Conservation (phyloP, 805 yeast genomes). For the Naumovozyma baii region DNA sequence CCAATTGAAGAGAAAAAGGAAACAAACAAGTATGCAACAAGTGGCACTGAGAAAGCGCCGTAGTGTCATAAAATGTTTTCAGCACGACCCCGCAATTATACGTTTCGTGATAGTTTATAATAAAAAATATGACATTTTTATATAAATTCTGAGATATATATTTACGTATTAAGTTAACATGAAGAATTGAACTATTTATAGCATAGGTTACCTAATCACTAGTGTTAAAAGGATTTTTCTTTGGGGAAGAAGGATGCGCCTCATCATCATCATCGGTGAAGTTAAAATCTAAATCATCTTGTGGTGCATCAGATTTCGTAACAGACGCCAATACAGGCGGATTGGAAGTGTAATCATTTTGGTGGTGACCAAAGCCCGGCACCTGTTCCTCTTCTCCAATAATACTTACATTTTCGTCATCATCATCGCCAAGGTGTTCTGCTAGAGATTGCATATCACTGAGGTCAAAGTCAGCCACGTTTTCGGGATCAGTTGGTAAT, state of each 20-base stretch:
- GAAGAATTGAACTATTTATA: no score
- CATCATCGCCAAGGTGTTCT: slow-evolving; percentile 31
- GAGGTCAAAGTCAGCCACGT: slow-evolving; percentile 56
- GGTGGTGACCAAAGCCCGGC: no score
- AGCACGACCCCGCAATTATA: not conserved
- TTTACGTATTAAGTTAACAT: no score
- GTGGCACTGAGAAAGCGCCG: not conserved
- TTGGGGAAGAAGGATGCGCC: not conserved
- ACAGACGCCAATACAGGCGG: no score
- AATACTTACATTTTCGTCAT: slow-evolving; percentile 20
- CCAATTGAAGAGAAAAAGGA: not conserved
- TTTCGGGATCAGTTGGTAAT: slow-evolving; percentile 70
- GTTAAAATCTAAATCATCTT: slow-evolving; percentile 20
- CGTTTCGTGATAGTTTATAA: no score
- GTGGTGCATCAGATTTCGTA: no score
- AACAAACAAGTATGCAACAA: not conserved
- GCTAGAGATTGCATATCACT: slow-evolving; percentile 43
- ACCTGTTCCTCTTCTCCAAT: slow-evolving; percentile 15
- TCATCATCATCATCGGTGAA: slow-evolving; percentile 24
- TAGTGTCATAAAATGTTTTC: not conserved
- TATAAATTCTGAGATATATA: no score
- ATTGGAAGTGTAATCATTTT: no score
- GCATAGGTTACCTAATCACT: no score
- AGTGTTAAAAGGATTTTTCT: not conserved
- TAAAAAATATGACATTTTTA: no score